These are phyloP conservation scores for Epichloe uncinata DNA, from an alignment of 2,329 filamentous ascomycete genomes.

Conservation along the genomic window DNA sequence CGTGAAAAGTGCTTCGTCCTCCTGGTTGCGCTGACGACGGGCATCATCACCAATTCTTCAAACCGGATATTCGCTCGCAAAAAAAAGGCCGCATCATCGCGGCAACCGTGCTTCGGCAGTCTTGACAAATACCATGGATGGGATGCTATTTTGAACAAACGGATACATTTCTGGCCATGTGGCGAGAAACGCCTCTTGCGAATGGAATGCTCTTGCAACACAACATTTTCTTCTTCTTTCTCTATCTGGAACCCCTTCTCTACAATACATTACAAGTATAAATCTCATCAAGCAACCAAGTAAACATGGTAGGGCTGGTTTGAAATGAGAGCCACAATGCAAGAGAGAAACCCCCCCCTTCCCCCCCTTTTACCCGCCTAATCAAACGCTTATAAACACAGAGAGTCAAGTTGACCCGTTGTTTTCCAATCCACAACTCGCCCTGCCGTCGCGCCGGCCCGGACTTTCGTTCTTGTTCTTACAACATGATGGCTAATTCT, in stretches of 20 bases:
- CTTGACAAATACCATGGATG: neutral
- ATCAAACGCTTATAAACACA: neutral
- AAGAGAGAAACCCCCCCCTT: neutral
- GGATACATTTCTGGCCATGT: neutral
- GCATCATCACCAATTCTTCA: no score
- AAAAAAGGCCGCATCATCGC: no score
- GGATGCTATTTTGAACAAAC: neutral
- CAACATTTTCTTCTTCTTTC: neutral
- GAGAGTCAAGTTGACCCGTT: neutral
- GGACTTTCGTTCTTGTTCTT: conserved; percentile 15
- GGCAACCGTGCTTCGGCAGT: no score
- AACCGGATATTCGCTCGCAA: no score
- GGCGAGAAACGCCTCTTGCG: conserved; percentile 2
- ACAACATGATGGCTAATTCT: conserved; percentile 75
- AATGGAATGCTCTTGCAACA: neutral
- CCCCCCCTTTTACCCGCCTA: neutral
- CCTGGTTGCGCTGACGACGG: no score
- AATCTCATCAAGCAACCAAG: neutral
- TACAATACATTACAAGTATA: neutral
- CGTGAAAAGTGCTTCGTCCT: no score
- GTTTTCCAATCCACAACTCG: no score
- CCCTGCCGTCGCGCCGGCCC: no score
- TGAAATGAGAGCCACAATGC: neutral
- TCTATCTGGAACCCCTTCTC: neutral
- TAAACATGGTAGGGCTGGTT: neutral